Evolutionary conservation across 2,329 filamentous ascomycete genomes (phyloP), one percentile per base, ranked within the genome.

Genomic region (Ceratocystis lukuohia): DNA sequence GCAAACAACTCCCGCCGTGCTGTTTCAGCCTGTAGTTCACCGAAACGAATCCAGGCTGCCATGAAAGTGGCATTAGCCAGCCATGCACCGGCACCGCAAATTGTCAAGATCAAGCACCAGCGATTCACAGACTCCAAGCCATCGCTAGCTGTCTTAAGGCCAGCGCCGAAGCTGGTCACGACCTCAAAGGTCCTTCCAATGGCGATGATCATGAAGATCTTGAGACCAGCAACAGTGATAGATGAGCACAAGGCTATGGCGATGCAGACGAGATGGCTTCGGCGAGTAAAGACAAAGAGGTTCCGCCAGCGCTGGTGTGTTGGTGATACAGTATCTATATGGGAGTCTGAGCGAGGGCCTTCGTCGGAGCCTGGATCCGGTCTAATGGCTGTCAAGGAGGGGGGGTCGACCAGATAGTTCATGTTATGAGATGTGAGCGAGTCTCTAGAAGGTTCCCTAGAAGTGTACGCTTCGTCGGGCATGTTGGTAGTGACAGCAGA

Each of bases 131-230:
- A 75, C 0, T 75, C 71, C 22, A 88, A 76, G 1, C 91, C 79
- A 0, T 80, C 77, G 1, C 76, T 69, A 0, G 77, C 77, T 0
- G 76, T 75, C 2, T 84, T 76, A 1, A 74, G 72, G 1, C 83
- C 84, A 17, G 79, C 76, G 0, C 86, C 88, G 71, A 85, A 90
- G 5, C 79, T 75, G 0, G 88, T 81, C 67, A 96, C 86, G 3
- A 84, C 76, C 37, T 88, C 81, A 72, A 96, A 96, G 6, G 95
- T 79, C 62, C 82, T 81, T 12, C 92, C 92, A 0, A 92, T 82
- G 1, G 95, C 74, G 33, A 91, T 78, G 2, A 90, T 83, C 30
- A 89, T 80, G 1, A 80, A 76, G 0, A 89, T 88, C 65, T 84
- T 82, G 12, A 86, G 77, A 0, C 82, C 80, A 1, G 88, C 88